Conservation (phyloP, 176 grass and related monocot genomes). For the Raddia distichophylla region DNA sequence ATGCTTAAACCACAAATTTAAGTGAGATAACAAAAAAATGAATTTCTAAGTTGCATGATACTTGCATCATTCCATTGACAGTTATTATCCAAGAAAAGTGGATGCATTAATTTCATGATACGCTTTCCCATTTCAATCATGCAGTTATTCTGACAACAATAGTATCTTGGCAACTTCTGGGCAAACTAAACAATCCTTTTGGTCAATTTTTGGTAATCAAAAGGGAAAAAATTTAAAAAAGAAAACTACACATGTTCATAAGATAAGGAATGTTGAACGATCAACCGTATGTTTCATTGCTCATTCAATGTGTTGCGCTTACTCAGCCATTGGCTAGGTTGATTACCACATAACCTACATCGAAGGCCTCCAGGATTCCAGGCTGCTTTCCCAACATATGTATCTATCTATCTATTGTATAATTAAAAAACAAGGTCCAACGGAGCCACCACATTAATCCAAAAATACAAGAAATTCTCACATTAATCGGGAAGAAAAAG, state of each 20-base stretch:
- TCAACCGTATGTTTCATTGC: neutral
- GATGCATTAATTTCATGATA: neutral
- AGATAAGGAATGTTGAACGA: neutral
- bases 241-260: neutral
- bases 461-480: no score
- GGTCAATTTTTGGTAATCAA: neutral
- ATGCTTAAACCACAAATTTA: neutral
- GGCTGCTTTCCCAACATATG: neutral
- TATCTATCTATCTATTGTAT: no score
- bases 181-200: neutral
- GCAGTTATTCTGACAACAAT: neutral
- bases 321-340: slow-evolving; percentile 3
- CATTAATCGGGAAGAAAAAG: no score
- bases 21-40: neutral
- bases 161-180: neutral
- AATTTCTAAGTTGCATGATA: neutral
- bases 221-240: neutral
- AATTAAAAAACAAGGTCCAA: no score
- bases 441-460: no score
- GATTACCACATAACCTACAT: neutral
- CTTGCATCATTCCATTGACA: neutral
- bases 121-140: neutral
- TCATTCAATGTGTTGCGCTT: neutral
- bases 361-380: neutral
- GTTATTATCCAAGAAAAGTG: neutral